These are phyloP conservation scores for Myxozyma udenii DNA, from an alignment of 805 yeast genomes.

Conservation along the genomic window DNA sequence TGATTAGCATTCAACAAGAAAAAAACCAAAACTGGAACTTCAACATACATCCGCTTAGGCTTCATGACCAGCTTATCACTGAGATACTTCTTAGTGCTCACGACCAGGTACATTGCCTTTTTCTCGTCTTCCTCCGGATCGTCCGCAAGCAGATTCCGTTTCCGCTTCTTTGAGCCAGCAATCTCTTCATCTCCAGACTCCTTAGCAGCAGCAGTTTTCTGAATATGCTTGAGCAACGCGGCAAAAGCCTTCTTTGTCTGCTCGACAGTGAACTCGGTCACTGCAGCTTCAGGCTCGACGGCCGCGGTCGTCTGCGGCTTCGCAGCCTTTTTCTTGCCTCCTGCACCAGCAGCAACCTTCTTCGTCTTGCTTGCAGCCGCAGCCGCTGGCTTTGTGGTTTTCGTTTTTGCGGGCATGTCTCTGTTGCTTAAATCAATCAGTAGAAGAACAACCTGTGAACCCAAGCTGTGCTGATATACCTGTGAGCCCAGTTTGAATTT, in stretches of 20 bases:
- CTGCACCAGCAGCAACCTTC: neutral
- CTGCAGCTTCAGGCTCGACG: neutral
- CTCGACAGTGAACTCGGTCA: slow-evolving; percentile 16
- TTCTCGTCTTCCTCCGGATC: slow-evolving; percentile 42
- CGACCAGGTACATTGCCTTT: slow-evolving; percentile 50
- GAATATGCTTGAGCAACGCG: slow-evolving; percentile 63
- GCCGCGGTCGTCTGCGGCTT: neutral
- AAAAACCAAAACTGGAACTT: neutral
- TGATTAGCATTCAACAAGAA: neutral
- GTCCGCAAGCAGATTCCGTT: slow-evolving; percentile 55
- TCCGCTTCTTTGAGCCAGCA: slow-evolving; percentile 35
- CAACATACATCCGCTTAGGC: slow-evolving; percentile 40
- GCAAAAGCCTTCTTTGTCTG: slow-evolving; percentile 40
- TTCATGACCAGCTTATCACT: slow-evolving; percentile 52
- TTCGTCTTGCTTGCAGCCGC: slow-evolving; percentile 1
- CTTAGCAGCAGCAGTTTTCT: slow-evolving; percentile 29
- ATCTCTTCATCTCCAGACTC: slow-evolving; percentile 26
- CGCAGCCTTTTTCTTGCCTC: neutral
- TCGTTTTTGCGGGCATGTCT: slow-evolving; percentile 1
- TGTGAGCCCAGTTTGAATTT: no score
- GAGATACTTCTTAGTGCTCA: slow-evolving; percentile 64
- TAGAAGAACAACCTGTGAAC: no score
- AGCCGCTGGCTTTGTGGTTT: neutral
- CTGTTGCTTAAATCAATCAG: neutral
- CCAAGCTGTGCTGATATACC: no score